These are phyloP conservation scores for Malbranchea zuffiana DNA, from an alignment of 2,329 filamentous ascomycete species.

Conservation along the genomic window DNA sequence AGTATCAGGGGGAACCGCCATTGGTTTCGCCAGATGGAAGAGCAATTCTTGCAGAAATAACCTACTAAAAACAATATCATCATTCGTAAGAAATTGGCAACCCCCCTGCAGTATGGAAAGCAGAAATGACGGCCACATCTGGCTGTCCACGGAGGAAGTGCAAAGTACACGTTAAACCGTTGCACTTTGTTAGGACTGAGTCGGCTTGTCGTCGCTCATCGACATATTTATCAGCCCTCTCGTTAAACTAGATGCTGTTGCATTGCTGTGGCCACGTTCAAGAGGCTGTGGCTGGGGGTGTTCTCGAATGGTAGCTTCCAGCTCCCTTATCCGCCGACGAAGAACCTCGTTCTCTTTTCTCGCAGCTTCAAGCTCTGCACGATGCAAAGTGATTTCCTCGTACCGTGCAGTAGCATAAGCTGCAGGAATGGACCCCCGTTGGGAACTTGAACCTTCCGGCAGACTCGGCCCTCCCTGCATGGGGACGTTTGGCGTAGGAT, in stretches of 20 bases:
- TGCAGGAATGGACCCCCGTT: conserved; percentile 21
- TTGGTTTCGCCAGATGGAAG: too few relatives aligned
- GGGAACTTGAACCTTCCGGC: conserved; percentile 9
- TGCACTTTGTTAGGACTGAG: background rate
- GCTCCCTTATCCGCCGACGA: conserved; percentile 34
- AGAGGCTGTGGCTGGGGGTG: conserved; percentile 18
- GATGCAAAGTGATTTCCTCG: conserved; percentile 34
- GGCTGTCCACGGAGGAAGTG: too few relatives aligned
- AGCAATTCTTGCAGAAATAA: too few relatives aligned
- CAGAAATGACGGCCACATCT: too few relatives aligned
- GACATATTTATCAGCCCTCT: conserved; percentile 13
- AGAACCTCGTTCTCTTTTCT: conserved; percentile 39
- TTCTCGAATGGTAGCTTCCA: conserved; percentile 31
- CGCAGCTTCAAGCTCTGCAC: conserved; percentile 34
- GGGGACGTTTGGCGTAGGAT: conserved; percentile 1
- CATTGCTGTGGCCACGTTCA: conserved; percentile 5
- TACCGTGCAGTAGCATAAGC: conserved; percentile 27
- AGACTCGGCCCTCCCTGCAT: conserved; percentile 13
- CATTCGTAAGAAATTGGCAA: too few relatives aligned
- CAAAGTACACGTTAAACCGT: too few relatives aligned
- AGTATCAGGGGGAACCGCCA: too few relatives aligned
- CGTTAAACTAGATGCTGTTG: conserved; percentile 12
- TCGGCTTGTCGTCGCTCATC: conserved; percentile 10
- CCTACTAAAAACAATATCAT: too few relatives aligned
- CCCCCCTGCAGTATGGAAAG: too few relatives aligned